phyloP scores from a whole-genome alignment of 495 filamentous ascomycete species.

The Neurospora sp. region DNA sequence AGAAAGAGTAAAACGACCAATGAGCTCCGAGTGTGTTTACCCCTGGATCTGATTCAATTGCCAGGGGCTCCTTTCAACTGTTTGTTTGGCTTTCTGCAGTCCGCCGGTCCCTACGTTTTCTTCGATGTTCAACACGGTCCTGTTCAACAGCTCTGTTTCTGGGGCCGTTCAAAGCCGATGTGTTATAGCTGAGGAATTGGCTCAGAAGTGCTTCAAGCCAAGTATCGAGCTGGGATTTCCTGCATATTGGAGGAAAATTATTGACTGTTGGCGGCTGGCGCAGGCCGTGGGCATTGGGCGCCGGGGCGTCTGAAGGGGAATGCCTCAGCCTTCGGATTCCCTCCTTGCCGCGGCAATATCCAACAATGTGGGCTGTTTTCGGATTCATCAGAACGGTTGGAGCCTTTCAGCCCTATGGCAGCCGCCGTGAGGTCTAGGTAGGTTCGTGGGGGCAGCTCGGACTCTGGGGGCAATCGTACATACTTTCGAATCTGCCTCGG shows the following conservation, averaged over 20 bases:
- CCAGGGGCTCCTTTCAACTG: not conserved
- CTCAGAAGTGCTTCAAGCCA: not conserved
- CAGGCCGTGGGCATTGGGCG: not conserved
- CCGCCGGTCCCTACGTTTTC: not conserved
- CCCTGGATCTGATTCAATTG: not conserved
- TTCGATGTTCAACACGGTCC: not conserved
- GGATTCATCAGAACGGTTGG: not conserved
- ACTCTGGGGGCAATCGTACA: not conserved
- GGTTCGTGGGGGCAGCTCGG: not conserved
- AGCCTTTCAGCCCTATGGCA: not conserved
- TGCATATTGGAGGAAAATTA: not conserved
- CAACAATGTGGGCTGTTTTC: not conserved
- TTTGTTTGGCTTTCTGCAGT: not conserved
- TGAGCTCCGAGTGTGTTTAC: not conserved
- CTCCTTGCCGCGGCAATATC: not conserved
- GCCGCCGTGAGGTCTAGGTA: not conserved
- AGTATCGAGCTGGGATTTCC: not conserved
- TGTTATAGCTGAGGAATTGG: not conserved
- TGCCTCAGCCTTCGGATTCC: not conserved
- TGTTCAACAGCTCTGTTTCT: not conserved
- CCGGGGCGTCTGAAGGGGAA: not conserved
- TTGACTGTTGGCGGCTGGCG: not conserved
- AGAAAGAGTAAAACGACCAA: not conserved
- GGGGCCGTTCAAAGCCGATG: not conserved
- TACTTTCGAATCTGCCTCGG: not conserved